Evolutionary conservation across 2,329 filamentous ascomycete species (phyloP).

Genomic region (Claviceps sp.): DNA sequence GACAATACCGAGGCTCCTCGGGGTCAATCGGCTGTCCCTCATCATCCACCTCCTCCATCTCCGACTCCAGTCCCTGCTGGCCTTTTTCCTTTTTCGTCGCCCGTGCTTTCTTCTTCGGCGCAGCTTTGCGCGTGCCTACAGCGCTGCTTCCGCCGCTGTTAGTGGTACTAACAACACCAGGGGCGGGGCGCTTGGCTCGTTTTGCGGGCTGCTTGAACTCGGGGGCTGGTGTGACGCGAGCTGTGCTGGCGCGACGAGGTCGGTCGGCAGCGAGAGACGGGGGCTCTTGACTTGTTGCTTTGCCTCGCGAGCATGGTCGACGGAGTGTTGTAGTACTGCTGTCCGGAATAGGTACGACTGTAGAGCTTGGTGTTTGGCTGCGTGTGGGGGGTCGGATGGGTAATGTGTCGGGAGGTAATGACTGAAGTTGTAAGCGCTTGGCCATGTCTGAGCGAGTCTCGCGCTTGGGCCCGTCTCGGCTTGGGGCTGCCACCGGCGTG

Average conservation of each 20-base stretch:
- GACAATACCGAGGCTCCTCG: constrained; percentile 62
- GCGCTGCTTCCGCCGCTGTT: constrained; percentile 50
- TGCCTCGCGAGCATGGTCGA: constrained; percentile 39
- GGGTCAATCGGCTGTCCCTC: constrained; percentile 60
- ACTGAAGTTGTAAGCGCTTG: constrained; percentile 26
- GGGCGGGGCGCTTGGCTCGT: constrained; percentile 56
- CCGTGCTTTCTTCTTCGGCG: constrained; percentile 50
- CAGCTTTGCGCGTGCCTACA: constrained; percentile 57
- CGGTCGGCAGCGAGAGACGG: constrained; percentile 38
- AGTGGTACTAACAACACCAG: constrained; percentile 54
- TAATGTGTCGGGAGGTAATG: constrained; percentile 7
- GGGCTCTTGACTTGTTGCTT: constrained; percentile 38
- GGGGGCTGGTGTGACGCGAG: constrained; percentile 42
- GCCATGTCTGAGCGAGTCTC: constrained; percentile 32
- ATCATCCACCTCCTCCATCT: constrained; percentile 49
- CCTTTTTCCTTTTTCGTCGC: constrained; percentile 35
- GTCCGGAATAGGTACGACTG: constrained; percentile 18
- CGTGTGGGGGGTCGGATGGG: constrained; percentile 18
- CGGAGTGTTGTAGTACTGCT: constrained; percentile 21
- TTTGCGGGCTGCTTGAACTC: constrained; percentile 32
- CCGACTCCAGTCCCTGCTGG: constrained; percentile 23
- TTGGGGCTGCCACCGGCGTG: constrained; percentile 16
- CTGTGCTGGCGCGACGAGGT: constrained; percentile 41
- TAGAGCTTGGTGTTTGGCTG: constrained; percentile 21
- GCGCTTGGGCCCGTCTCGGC: constrained; percentile 22